Evolutionary conservation across 306 rosid genomes (phyloP).

Genomic region (Sechiopsis laciniata): DNA sequence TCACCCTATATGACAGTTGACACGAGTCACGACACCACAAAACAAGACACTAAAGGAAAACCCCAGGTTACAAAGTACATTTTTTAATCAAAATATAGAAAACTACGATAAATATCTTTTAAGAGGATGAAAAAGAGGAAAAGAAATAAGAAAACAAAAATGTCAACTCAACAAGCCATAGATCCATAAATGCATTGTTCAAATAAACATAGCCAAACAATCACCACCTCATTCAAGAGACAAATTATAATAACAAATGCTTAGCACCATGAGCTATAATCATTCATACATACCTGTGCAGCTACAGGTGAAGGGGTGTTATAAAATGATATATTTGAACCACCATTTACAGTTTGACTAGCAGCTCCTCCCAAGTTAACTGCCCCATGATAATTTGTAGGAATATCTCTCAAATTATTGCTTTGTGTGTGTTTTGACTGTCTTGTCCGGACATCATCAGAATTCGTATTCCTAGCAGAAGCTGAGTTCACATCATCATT

Average conservation of each 20-base stretch:
- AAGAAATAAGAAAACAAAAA: neutral
- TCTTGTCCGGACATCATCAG: constrained; percentile 62
- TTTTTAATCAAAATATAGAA: neutral
- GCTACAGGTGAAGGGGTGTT: constrained; percentile 89
- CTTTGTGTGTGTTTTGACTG: constrained; percentile 62
- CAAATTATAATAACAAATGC: neutral
- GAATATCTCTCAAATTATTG: constrained; percentile 57
- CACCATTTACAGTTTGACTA: constrained; percentile 50
- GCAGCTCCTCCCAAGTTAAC: constrained; percentile 56
- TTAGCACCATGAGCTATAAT: constrained; percentile 23
- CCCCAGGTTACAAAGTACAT: neutral
- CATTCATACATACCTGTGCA: constrained; percentile 49
- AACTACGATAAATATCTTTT: neutral
- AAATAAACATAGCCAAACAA: neutral
- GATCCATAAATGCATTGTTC: neutral
- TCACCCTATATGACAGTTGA: neutral
- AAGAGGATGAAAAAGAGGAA: neutral
- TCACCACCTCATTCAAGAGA: neutral
- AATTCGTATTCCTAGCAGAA: constrained; percentile 44
- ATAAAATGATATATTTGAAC: constrained; percentile 64
- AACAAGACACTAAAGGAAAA: constrained; percentile 5
- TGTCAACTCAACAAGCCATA: neutral
- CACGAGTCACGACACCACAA: too few species aligned
- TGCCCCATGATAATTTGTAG: constrained; percentile 61
- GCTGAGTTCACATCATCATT: constrained; percentile 52